phyloP scores from a whole-genome alignment of 129 eudicot genomes.

The Flaveria trinervia region DNA sequence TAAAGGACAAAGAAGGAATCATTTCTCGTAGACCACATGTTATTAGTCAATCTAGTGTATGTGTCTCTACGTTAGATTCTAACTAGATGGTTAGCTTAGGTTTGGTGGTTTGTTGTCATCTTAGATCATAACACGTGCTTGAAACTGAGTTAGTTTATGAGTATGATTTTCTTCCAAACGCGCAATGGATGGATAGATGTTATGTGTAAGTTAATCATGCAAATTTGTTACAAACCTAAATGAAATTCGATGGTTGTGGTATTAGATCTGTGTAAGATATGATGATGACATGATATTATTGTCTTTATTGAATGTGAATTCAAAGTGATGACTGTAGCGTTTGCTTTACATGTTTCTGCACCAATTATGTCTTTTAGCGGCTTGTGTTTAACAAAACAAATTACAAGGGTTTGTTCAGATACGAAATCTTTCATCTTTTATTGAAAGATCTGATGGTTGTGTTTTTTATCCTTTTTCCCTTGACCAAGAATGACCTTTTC shows the following conservation, averaged over 20 bases:
- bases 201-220: neutral
- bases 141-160: neutral
- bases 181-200: neutral
- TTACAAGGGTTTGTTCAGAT: slow-evolving; percentile 22
- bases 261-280: neutral
- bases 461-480: slow-evolving; percentile 24
- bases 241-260: neutral
- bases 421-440: slow-evolving; percentile 39
- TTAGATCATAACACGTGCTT: neutral
- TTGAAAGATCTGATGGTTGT: slow-evolving; percentile 35
- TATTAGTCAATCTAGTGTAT: slow-evolving; percentile 30
- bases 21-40: slow-evolving; percentile 42
- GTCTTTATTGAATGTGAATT: slow-evolving; percentile 31
- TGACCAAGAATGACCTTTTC: slow-evolving; percentile 22
- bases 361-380: slow-evolving; percentile 35
- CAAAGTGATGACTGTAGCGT: slow-evolving; percentile 29
- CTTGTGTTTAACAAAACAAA: slow-evolving; percentile 29
- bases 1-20: slow-evolving; percentile 43
- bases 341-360: slow-evolving; percentile 41
- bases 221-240: neutral
- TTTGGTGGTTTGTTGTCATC: neutral
- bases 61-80: slow-evolving; percentile 25
- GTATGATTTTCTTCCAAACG: neutral
- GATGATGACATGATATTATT: slow-evolving; percentile 22
- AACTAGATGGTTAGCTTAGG: too few species aligned